A percentile compares a stretch with the other conserved stretches of the same genome.
These are phyloP conservation scores for Scedosporium aurantiacum DNA, from an alignment of 2,329 filamentous ascomycete genomes.

Conservation along the genomic window DNA sequence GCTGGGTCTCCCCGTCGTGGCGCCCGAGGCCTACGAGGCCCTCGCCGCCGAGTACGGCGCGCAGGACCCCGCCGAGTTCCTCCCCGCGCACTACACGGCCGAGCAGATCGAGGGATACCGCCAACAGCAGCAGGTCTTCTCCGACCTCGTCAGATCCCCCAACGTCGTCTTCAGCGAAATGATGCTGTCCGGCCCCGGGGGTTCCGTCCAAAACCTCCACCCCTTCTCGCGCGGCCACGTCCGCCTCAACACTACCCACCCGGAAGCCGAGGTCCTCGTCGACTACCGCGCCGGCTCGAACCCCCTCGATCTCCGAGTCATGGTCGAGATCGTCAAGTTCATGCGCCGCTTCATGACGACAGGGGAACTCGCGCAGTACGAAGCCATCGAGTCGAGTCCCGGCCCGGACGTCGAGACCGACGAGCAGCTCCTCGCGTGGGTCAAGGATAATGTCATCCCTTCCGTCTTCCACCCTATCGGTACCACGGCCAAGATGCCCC, in stretches of 20 bases:
- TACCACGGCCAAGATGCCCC: constrained; percentile 18
- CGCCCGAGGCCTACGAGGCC: constrained; percentile 14
- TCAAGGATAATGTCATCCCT: constrained; percentile 13
- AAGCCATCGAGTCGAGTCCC: constrained; percentile 12
- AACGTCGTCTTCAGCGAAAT: constrained; percentile 31
- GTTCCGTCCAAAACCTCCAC: constrained; percentile 16
- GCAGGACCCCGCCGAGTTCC: constrained; percentile 12
- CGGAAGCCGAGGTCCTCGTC: constrained; percentile 13
- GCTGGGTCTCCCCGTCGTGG: constrained; percentile 14
- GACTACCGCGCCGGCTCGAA: constrained; percentile 17
- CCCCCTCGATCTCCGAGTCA: constrained; percentile 15
- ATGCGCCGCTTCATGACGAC: constrained; percentile 15
- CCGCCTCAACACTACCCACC: constrained; percentile 13
- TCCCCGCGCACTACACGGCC: constrained; percentile 12
- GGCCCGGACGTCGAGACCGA: constrained; percentile 12
- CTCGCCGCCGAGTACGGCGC: constrained; percentile 11
- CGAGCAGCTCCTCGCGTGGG: constrained; percentile 14
- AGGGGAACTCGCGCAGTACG: constrained; percentile 13
- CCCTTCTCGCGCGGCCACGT: constrained; percentile 14
- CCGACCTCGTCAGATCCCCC: constrained; percentile 12
- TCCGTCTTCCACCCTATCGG: constrained; percentile 17
- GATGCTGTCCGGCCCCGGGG: constrained; percentile 22
- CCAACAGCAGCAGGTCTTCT: constrained; percentile 24
- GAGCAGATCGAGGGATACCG: constrained; percentile 22
- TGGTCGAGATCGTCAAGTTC: constrained; percentile 15